Conservation (phyloP, 208 protist genomes). For the Angomonas deanei region DNA sequence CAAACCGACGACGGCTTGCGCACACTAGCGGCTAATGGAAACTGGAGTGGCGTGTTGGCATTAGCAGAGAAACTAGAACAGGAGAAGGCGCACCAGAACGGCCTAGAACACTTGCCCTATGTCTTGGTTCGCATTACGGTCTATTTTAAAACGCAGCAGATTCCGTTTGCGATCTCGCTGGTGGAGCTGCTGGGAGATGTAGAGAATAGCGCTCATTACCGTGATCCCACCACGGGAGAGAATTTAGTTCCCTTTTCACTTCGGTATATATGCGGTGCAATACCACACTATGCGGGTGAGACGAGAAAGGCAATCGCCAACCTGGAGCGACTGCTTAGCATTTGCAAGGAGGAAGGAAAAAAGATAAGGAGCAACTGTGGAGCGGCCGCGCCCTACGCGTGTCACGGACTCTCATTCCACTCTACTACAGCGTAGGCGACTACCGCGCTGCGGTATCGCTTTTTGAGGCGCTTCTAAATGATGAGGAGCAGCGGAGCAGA, state of each 20-base stretch:
- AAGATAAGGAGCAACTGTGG: slow-evolving; percentile 19
- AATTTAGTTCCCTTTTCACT: slow-evolving; percentile 81
- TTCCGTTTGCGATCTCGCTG: slow-evolving; percentile 44
- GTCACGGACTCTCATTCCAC: slow-evolving; percentile 50
- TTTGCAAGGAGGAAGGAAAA: slow-evolving; percentile 23
- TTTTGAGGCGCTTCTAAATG: slow-evolving; percentile 35
- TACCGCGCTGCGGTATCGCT: too few relatives aligned
- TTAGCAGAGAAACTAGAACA: slow-evolving; percentile 54
- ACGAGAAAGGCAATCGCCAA: slow-evolving; percentile 46
- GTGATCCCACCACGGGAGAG: slow-evolving; percentile 37
- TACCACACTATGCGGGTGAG: slow-evolving; percentile 60
- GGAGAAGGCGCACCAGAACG: slow-evolving; percentile 14
- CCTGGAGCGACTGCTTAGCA: slow-evolving; percentile 46
- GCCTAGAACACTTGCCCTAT: slow-evolving; percentile 35
- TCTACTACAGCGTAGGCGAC: too few relatives aligned
- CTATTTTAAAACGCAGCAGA: slow-evolving; percentile 58
- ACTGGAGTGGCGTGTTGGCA: slow-evolving; percentile 59
- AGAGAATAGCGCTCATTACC: slow-evolving; percentile 42
- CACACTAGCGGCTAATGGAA: slow-evolving; percentile 45
- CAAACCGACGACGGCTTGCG: slow-evolving; percentile 53
- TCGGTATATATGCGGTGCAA: slow-evolving; percentile 49
- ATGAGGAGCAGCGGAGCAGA: slow-evolving; percentile 16
- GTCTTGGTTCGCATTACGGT: slow-evolving; percentile 72
- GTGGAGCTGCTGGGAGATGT: slow-evolving; percentile 64
- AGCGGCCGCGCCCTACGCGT: slow-evolving; percentile 33